Percentiles rank a stretch among this genome's conserved stretches.
Evolutionary conservation across 2,329 filamentous ascomycete genomes (phyloP).

Genomic region (Coniochaeta sp.): DNA sequence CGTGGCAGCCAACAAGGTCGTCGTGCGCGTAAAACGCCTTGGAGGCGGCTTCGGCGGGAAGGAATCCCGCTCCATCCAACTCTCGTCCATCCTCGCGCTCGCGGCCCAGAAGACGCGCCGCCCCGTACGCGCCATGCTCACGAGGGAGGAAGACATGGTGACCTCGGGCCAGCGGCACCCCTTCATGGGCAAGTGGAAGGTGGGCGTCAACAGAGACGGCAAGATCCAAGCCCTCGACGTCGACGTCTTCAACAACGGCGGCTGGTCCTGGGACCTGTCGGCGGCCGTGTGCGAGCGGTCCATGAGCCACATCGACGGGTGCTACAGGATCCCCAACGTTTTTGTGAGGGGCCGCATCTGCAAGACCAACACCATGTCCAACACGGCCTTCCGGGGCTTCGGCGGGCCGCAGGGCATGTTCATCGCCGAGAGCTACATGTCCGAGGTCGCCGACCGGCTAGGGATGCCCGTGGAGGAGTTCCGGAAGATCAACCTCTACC

Average conservation of each 20-base stretch:
- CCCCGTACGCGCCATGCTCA: slow-evolving; percentile 91
- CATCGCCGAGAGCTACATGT: slow-evolving; percentile 82
- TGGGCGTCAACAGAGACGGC: slow-evolving; percentile 90
- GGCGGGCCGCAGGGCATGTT: slow-evolving; percentile 96
- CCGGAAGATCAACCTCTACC: slow-evolving; percentile 84
- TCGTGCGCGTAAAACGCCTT: slow-evolving; percentile 82
- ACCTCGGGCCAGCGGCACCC: slow-evolving; percentile 91
- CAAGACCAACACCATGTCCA: slow-evolving; percentile 95
- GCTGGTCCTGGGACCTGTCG: slow-evolving; percentile 66
- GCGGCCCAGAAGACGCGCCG: slow-evolving; percentile 78
- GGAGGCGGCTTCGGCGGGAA: slow-evolving; percentile 96
- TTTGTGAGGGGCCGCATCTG: slow-evolving; percentile 77
- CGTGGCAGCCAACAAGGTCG: slow-evolving; percentile 83
- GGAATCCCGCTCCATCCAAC: slow-evolving; percentile 78
- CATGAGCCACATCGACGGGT: slow-evolving; percentile 80
- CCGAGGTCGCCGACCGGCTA: slow-evolving; percentile 82
- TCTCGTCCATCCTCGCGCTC: slow-evolving; percentile 76
- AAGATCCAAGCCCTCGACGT: slow-evolving; percentile 85
- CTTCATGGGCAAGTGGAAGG: slow-evolving; percentile 85
- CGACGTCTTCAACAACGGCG: slow-evolving; percentile 87
- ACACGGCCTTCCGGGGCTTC: slow-evolving; percentile 95
- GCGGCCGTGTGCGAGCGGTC: slow-evolving; percentile 78
- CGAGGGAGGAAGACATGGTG: slow-evolving; percentile 90
- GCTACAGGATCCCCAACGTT: slow-evolving; percentile 84
- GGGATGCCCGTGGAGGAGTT: slow-evolving; percentile 76